phyloP scores from a whole-genome alignment of 2,329 filamentous ascomycete genomes.

The Aspergillus latus region DNA sequence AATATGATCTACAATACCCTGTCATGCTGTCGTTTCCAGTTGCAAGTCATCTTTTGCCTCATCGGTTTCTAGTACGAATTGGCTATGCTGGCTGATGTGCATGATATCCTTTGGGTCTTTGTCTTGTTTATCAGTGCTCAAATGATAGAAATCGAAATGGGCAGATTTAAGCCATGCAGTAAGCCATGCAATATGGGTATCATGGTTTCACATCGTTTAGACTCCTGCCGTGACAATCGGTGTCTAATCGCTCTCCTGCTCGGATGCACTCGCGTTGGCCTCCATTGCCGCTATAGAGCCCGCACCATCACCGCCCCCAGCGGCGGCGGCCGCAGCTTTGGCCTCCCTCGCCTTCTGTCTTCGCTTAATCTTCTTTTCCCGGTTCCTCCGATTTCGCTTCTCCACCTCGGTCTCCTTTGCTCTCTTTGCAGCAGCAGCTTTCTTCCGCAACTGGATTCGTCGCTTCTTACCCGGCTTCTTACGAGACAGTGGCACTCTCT shows the following conservation, averaged over 20 bases:
- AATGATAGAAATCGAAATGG: constrained; percentile 9
- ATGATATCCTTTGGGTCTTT: not conserved
- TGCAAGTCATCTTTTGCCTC: not conserved
- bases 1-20: constrained; percentile 21
- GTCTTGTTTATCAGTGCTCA: not conserved
- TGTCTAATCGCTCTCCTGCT: constrained; percentile 4
- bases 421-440: constrained; percentile 27
- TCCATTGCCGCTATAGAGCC: constrained; percentile 19
- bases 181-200: constrained; percentile 10
- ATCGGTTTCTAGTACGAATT: constrained; percentile 6
- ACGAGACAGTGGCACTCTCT: constrained; percentile 31
- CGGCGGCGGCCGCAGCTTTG: constrained; percentile 33
- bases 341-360: constrained; percentile 39
- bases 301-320: constrained; percentile 16
- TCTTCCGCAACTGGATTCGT: constrained; percentile 42
- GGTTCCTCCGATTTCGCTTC: constrained; percentile 42
- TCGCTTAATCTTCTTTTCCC: constrained; percentile 40
- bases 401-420: constrained; percentile 39
- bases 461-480: constrained; percentile 48
- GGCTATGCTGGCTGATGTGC: not conserved
- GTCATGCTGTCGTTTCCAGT: constrained; percentile 14
- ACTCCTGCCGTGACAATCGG: not conserved
- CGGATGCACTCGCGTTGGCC: constrained; percentile 22
- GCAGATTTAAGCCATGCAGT: not conserved
- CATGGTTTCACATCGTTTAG: too few species aligned